Percentiles rank a stretch among this genome's conserved stretches.
Conservation (phyloP, 2,329 filamentous ascomycete species). For the Harringtonia aguacate region DNA sequence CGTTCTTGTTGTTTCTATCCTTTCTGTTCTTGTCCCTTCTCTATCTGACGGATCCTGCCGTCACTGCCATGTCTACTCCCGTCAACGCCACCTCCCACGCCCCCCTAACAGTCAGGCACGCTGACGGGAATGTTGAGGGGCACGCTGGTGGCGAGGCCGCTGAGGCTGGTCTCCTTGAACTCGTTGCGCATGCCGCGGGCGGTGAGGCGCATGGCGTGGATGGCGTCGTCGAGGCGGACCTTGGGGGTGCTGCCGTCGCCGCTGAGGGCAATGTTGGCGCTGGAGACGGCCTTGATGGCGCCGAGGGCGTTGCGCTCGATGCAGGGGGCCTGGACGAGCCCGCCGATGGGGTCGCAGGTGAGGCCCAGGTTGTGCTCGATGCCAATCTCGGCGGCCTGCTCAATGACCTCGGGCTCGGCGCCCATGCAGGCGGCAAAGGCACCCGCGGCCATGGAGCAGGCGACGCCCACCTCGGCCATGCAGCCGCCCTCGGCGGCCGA, state of each 20-base stretch:
- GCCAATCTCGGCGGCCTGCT: conserved; percentile 40
- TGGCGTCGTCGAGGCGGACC: conserved; percentile 38
- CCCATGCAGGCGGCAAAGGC: conserved; percentile 41
- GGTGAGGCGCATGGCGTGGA: conserved; percentile 37
- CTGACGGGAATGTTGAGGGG: conserved; percentile 39
- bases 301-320: conserved; percentile 40
- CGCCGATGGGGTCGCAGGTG: conserved; percentile 39
- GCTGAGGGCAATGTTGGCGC: conserved; percentile 37
- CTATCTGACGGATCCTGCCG: no score
- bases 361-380: conserved; percentile 41
- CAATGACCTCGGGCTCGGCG: conserved; percentile 36
- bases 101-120: conserved; percentile 37
- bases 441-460: conserved; percentile 39
- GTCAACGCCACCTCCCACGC: not conserved
- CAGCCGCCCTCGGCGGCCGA: conserved; percentile 40
- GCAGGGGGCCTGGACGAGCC: conserved; percentile 38
- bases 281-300: conserved; percentile 39
- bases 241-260: conserved; percentile 32
- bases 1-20: no score
- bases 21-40: no score
- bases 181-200: conserved; percentile 41
- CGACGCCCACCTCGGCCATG: conserved; percentile 43
- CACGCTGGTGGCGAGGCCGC: conserved; percentile 28
- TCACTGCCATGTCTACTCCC: no score
- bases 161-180: conserved; percentile 42